Percentiles rank a stretch among this genome's conserved stretches.
Evolutionary conservation across 331 rosid genomes (phyloP).

Genomic region (Acacia pycnantha): DNA sequence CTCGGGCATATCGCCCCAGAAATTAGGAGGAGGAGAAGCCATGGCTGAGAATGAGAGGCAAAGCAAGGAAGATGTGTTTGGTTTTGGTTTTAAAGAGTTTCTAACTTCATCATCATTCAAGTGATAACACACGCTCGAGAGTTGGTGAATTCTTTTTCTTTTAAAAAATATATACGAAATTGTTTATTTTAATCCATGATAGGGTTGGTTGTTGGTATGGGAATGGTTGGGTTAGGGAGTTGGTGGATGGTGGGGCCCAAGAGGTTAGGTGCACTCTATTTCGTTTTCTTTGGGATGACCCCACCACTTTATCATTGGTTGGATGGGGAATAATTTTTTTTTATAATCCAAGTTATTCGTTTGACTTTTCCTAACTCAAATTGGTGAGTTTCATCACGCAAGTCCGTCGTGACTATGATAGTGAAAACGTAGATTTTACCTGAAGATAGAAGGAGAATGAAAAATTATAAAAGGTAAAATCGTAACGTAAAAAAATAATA

Average conservation of each 20-base stretch:
- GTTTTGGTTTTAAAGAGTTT: neutral
- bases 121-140: neutral
- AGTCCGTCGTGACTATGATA: too few species aligned
- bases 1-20: conserved; percentile 83
- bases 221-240: neutral
- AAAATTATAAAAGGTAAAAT: too few species aligned
- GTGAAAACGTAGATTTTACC: too few species aligned
- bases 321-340: neutral
- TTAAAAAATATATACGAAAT: neutral
- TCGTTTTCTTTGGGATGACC: neutral
- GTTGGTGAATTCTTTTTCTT: neutral
- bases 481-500: too few species aligned
- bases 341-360: neutral
- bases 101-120: neutral
- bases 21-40: conserved; percentile 38
- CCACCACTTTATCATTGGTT: neutral
- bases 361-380: neutral
- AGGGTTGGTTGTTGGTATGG: too few species aligned
- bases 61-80: neutral
- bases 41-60: neutral
- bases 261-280: neutral
- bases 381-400: neutral
- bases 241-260: neutral
- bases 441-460: too few species aligned
- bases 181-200: neutral